Conservation (phyloP, 1,139 yeast species). For the Blastobotrys capitulatus region DNA sequence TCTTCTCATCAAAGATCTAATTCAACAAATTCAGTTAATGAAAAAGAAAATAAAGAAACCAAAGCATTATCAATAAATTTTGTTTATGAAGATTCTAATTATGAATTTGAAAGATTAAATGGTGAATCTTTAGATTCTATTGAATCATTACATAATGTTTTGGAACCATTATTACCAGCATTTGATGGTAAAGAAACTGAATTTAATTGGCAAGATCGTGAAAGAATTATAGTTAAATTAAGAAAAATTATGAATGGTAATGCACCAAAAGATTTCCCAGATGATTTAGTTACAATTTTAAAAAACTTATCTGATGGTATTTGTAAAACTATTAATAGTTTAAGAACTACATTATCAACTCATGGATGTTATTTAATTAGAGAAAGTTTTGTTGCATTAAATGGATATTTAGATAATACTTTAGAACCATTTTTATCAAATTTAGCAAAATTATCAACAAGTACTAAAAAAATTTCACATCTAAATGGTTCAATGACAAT, state of each 20-base stretch:
- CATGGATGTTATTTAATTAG: conserved; percentile 76
- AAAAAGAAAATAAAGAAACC: background rate
- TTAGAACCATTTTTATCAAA: conserved; percentile 58
- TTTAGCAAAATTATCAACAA: conserved; percentile 58
- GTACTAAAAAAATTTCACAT: conserved; percentile 77
- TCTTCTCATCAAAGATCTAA: background rate
- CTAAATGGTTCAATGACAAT: conserved; percentile 65
- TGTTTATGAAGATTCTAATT: conserved; percentile 23
- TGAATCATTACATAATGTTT: conserved; percentile 33
- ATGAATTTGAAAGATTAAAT: conserved; percentile 26
- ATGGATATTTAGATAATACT: conserved; percentile 45
- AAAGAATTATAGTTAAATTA: conserved; percentile 50
- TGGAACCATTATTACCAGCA: conserved; percentile 36
- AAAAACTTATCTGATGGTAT: conserved; percentile 53
- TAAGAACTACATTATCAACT: conserved; percentile 77
- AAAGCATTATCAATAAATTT: conserved; percentile 20
- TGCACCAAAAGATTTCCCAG: conserved; percentile 37
- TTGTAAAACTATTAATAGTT: conserved; percentile 60
- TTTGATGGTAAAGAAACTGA: conserved; percentile 87
- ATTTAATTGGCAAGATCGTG: conserved; percentile 76
- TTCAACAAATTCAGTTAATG: background rate
- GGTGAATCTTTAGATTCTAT: conserved; percentile 24
- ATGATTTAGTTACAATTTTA: conserved; percentile 42
- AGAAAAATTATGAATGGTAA: conserved; percentile 62
- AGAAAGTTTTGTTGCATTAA: conserved; percentile 54